These are phyloP conservation scores for Schizosaccharomyces lindneri DNA, from an alignment of 805 yeast genomes.

Conservation along the genomic window DNA sequence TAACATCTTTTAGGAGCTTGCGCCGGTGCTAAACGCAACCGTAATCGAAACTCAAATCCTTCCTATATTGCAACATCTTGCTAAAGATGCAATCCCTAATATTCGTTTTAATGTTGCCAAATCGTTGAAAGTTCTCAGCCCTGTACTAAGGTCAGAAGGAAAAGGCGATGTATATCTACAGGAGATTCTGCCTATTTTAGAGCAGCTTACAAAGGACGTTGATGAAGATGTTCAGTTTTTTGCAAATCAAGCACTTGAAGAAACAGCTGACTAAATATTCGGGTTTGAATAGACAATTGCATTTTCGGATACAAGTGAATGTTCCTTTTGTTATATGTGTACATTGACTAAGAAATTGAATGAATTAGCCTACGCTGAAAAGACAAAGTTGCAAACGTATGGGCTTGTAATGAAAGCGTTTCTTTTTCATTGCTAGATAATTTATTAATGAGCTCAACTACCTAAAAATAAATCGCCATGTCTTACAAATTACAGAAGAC, in stretches of 20 bases:
- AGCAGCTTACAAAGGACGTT: slow-evolving; percentile 37
- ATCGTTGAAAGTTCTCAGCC: slow-evolving; percentile 38
- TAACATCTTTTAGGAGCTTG: slow-evolving; percentile 27
- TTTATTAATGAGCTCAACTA: too few relatives aligned
- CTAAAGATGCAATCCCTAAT: slow-evolving; percentile 72
- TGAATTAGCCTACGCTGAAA: too few relatives aligned
- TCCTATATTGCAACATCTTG: slow-evolving; percentile 53
- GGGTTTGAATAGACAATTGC: neutral
- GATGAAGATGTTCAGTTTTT: slow-evolving; percentile 81
- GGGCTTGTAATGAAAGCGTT: neutral
- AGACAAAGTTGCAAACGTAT: neutral
- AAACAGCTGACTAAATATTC: neutral
- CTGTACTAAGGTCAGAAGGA: slow-evolving; percentile 19
- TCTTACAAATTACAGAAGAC: too few relatives aligned
- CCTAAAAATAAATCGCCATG: too few relatives aligned
- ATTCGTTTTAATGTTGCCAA: slow-evolving; percentile 89
- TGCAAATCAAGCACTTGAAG: slow-evolving; percentile 36
- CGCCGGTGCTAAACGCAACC: slow-evolving; percentile 39
- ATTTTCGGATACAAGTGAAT: neutral
- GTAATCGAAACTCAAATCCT: slow-evolving; percentile 40
- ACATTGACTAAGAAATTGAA: neutral
- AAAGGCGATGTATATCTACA: slow-evolving; percentile 4
- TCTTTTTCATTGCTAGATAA: too few relatives aligned
- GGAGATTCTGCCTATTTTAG: slow-evolving; percentile 37
- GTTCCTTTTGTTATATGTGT: neutral